Percentiles rank a stretch among this genome's conserved stretches.
These are phyloP conservation scores for Salix dunnii DNA, from an alignment of 345 rosid species.

Conservation along the genomic window DNA sequence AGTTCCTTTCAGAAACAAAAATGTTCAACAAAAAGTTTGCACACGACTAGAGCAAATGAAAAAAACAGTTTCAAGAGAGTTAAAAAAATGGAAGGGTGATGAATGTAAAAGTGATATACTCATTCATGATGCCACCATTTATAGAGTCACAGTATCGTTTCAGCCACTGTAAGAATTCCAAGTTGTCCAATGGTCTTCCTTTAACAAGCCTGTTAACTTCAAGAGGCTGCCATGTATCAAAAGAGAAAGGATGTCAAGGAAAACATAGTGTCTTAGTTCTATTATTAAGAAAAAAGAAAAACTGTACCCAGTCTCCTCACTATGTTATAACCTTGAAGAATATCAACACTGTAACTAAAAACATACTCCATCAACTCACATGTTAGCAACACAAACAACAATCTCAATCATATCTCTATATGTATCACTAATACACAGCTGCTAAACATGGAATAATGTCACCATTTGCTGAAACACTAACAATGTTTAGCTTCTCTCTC, in stretches of 20 bases:
- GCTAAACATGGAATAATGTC: background rate
- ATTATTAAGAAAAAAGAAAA: background rate
- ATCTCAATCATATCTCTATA: background rate
- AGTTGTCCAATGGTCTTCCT: constrained; percentile 90
- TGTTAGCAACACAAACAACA: background rate
- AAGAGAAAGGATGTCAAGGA: background rate
- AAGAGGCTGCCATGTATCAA: constrained; percentile 51
- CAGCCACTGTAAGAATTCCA: constrained; percentile 97
- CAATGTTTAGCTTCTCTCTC: background rate
- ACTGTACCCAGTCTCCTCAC: background rate
- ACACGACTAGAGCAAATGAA: background rate
- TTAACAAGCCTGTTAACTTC: constrained; percentile 93
- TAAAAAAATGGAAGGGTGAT: background rate
- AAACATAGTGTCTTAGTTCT: background rate
- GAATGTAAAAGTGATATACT: constrained; percentile 40
- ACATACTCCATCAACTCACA: background rate
- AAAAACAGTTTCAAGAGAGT: background rate
- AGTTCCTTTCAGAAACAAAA: constrained; percentile 51
- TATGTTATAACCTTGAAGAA: background rate
- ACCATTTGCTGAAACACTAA: background rate
- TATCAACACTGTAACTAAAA: background rate
- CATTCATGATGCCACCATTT: constrained; percentile 94
- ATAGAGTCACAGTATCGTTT: constrained; percentile 93
- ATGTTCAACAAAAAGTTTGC: background rate
- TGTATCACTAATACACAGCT: background rate